Conservation (phyloP, 202 grass and related monocot genomes). For the Saccharum hybrid region DNA sequence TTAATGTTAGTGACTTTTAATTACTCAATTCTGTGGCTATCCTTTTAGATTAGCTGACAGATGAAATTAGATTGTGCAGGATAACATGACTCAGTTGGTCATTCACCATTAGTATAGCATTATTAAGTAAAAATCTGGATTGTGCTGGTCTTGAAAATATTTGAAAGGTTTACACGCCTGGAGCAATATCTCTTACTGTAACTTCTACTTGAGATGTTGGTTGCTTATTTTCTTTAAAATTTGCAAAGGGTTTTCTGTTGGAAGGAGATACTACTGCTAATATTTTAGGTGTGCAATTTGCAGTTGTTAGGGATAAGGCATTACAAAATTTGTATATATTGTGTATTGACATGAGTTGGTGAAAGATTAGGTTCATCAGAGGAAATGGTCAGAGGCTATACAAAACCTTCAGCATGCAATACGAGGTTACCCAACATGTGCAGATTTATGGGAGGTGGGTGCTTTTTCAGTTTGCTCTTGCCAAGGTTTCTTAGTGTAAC, state of each 20-base stretch:
- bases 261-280: slow-evolving; percentile 13
- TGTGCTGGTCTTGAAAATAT: background rate
- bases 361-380: slow-evolving; percentile 83
- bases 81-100: slow-evolving; percentile 7
- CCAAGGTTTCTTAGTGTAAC: slow-evolving; percentile 30
- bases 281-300: slow-evolving; percentile 15
- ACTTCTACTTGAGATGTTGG: background rate
- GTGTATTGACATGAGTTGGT: slow-evolving; percentile 41
- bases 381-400: slow-evolving; percentile 87
- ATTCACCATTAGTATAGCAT: background rate
- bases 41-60: background rate
- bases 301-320: background rate
- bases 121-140: slow-evolving; percentile 21
- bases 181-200: background rate
- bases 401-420: slow-evolving; percentile 91
- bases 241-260: background rate
- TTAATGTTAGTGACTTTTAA: background rate
- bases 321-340: slow-evolving; percentile 13
- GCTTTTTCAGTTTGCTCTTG: slow-evolving; percentile 29
- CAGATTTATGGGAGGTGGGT: slow-evolving; percentile 96
- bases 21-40: background rate
- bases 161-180: background rate
- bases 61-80: background rate
- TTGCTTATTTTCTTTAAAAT: slow-evolving; percentile 8
- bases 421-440: slow-evolving; percentile 70